Evolutionary conservation across 306 rosid species (phyloP), one percentile per base, ranked within the genome.

Genomic region (Cajanus cajan): DNA sequence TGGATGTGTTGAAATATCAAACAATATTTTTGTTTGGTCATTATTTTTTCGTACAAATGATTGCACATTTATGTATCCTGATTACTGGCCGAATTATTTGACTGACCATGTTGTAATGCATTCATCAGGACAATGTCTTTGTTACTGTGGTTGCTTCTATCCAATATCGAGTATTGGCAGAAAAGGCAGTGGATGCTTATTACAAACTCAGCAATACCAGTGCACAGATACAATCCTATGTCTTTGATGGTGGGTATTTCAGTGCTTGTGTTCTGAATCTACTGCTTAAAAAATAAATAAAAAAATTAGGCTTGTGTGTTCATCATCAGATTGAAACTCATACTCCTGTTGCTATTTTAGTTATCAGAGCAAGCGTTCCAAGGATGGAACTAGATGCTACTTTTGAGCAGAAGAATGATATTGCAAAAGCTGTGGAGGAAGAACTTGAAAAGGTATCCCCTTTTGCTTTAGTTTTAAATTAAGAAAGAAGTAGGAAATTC

Each of bases 121-220:
- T 33, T 25, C 33, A 22, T 61, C 76, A 90, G 98, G 98, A 93
- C 83, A 90, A 93, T 55, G 96, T 90, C 1, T 90, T 93, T 48
- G 96, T 93, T 57, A 90, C 82, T 16, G 98, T 93, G 24, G 96
- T 93, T 66, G 98, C 98, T n/a, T 93, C 94, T 2, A 82, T 93
- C 55, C 96, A 93, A 83, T 93, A 90, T 52, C 91, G 96, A 31
- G 94, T 93, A 41, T 72, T 93, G 80, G 88, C 90, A 24, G 87
- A 86, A 68, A 93, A 89, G 78, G 96, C 96, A 14, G 74, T 15
- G 4, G 96, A 93, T 81, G 98, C 98, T 34, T 90, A 86, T 80
- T 93, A 93, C 88, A 93, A 87, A 59, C 94, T 93, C 28, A 89
- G 76, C 86, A 89, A 93, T 84, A 87, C 96, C 59, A 87, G 86